Base-by-base conservation (phyloP, 2,329 filamentous ascomycete genomes). In the Hymenoscyphus scutula region DNA sequence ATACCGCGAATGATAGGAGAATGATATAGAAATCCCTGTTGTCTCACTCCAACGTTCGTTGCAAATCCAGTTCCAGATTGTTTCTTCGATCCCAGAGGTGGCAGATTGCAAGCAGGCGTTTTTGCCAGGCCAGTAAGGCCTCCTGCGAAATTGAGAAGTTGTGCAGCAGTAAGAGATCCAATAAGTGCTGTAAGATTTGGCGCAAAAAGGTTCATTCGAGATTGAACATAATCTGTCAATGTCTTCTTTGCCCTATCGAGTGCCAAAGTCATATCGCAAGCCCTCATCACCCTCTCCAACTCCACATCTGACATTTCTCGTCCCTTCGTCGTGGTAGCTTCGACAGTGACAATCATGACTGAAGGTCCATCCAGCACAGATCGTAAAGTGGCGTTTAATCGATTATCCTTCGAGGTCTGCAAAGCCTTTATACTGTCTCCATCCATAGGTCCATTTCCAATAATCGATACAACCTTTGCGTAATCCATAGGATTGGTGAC, bases 401-500 rank as follows among this genome's bases (percentile, higher is more conserved):
- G 81, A 72, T 98, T 97, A 64, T 96, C 84, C 7, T 87, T 85
- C 3, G 89, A 91, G 17, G 85, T 84, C 64, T 93, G 88, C 55
- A 97, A 82, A 2, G 83, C 80, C 75, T 93, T 94, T 78, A 98
- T 94, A 70, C 88, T 90, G 37, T 87, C 85, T 60, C 83, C 81
- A 72, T 96, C 89, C 80, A 98, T 85, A 15, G 95, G 92, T 0
- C 92, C 92, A 78, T 98, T 98, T 69, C 91, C 90, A 65, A 99
- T 84, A 67, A 98, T 96, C 3, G 91, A 88, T 8, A 98, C 95
- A 0, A 95, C 91, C 79, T 96, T 97, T 30, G 94, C 92, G 77
- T 97, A 99, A 74, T 97, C 92, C 58, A 98, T 83, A 1, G 95
- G 92, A 71, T 94, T 97, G 62, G 91, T 92, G 64, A 99, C 89